phyloP scores from a whole-genome alignment of 2,329 filamentous ascomycete species.

The Colletotrichum godetiae region DNA sequence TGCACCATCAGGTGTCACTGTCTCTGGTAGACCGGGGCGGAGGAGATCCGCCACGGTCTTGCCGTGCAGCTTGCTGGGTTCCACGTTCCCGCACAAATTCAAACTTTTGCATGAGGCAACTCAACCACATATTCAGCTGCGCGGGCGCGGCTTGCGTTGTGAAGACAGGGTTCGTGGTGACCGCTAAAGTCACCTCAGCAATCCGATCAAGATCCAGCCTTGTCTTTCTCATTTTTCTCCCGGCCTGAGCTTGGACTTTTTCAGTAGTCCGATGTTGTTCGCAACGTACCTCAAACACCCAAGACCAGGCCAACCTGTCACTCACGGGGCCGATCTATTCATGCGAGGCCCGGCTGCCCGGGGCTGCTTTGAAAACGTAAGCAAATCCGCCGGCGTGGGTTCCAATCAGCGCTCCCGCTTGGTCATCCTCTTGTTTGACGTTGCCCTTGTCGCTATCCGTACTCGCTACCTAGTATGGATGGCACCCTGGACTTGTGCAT shows the following conservation, averaged over 20 bases:
- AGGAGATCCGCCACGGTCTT: slow-evolving; percentile 9
- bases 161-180: neutral
- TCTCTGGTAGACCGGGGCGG: neutral
- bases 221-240: neutral
- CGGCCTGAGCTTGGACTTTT: slow-evolving; percentile 24
- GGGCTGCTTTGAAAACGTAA: slow-evolving; percentile 9
- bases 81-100: neutral
- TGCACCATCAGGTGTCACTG: slow-evolving; percentile 13
- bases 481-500: neutral
- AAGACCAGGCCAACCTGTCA: slow-evolving; percentile 24
- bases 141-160: slow-evolving; percentile 17
- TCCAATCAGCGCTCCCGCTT: slow-evolving; percentile 6
- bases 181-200: neutral
- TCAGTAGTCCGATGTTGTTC: slow-evolving; percentile 35
- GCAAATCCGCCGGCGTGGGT: slow-evolving; percentile 19
- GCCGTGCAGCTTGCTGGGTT: neutral
- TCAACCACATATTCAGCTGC: slow-evolving; percentile 8
- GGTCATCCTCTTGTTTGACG: slow-evolving; percentile 1
- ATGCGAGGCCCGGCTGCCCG: slow-evolving; percentile 29
- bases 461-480: neutral
- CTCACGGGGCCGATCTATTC: slow-evolving; percentile 32
- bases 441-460: neutral
- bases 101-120: slow-evolving; percentile 21
- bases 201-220: slow-evolving; percentile 21
- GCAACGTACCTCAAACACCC: slow-evolving; percentile 44